A percentile compares a stretch with the other conserved stretches of the same genome.
phyloP scores from a whole-genome alignment of 2,329 filamentous ascomycete species.

The Juglanconis juglandina region DNA sequence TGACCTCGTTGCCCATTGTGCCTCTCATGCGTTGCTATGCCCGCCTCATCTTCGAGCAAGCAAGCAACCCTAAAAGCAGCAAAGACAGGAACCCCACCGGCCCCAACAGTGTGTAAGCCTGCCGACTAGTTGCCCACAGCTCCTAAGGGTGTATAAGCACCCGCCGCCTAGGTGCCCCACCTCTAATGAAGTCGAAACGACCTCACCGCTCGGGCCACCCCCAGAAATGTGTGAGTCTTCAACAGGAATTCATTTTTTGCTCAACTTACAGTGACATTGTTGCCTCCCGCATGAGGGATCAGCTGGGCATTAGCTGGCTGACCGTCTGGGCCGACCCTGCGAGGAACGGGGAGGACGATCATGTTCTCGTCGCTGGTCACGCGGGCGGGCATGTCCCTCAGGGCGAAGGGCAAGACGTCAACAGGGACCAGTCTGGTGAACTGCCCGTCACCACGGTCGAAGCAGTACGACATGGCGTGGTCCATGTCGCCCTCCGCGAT shows the following conservation, averaged over 20 bases:
- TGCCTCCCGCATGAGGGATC: conserved; percentile 22
- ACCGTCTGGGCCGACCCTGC: conserved; percentile 34
- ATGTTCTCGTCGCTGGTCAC: conserved; percentile 40
- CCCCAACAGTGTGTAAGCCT: too few species aligned
- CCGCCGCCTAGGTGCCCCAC: too few species aligned
- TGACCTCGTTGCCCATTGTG: too few species aligned
- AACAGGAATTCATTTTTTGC: too few species aligned
- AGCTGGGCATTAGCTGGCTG: conserved; percentile 35
- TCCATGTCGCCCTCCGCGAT: conserved; percentile 25
- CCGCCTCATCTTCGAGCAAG: background rate
- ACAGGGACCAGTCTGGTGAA: conserved; percentile 54
- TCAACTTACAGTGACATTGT: conserved; percentile 36
- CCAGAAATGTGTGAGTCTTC: too few species aligned
- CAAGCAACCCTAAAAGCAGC: background rate
- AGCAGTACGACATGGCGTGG: conserved; percentile 45
- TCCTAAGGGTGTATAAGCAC: too few species aligned
- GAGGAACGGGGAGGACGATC: conserved; percentile 44
- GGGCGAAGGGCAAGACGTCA: conserved; percentile 44
- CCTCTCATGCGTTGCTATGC: too few species aligned
- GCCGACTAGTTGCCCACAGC: too few species aligned
- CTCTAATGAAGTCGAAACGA: too few species aligned
- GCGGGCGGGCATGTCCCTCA: conserved; percentile 40
- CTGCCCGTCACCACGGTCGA: conserved; percentile 50
- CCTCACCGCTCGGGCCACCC: too few species aligned
- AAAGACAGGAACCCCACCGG: background rate